Evolutionary conservation across 257 asterid genomes (phyloP), one percentile per base, ranked within the genome.

Genomic region (Penstemon newberryi): DNA sequence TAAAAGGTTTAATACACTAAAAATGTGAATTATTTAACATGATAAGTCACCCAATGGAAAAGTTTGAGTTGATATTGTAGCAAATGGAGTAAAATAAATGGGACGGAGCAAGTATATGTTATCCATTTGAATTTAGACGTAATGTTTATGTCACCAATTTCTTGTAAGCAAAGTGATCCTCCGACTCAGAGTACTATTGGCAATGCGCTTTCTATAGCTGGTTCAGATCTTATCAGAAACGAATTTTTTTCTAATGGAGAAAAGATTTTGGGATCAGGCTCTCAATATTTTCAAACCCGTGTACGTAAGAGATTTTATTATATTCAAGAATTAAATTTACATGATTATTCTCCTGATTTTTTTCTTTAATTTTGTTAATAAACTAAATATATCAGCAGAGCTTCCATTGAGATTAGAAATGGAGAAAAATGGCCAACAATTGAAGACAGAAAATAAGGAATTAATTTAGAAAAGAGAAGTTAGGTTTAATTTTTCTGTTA

Each of bases 191-290:
- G 70, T 43, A 85, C 85, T 59, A 77, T 83, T 57, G 87, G 83
- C 38, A 70, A 75, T 73, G 13, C 88, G 13, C 78, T 78, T 70
- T 72, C 51, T 56, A 81, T 81, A 60, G 82, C 83, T 3, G 74
- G 85, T 78, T 80, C 85, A 3, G 88, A 83, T 41, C 80, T 83
- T 65, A 80, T 83, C 36, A 80, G 18, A 78, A 67, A 77, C 57
- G 85, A 85, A 25, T 66, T 82, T 49, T 85, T 85, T 72, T 85
- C 85, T 58, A 80, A 83, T 56, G 88, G 88, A 12, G 85, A 78
- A 70, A 83, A 73, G 61, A 74, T 83, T 40, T 65, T 83, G 49
- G 88, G 88, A 66, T 80, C 85, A 15, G 78, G 85, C 80, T 83
- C 88, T 33, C 83, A 83, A 60, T 83, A 83, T 52, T 85, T 80